Evolutionary conservation across 2,329 filamentous ascomycete species (phyloP), one percentile per base, ranked within the genome.

Genomic region (Fusarium albosuccineum): DNA sequence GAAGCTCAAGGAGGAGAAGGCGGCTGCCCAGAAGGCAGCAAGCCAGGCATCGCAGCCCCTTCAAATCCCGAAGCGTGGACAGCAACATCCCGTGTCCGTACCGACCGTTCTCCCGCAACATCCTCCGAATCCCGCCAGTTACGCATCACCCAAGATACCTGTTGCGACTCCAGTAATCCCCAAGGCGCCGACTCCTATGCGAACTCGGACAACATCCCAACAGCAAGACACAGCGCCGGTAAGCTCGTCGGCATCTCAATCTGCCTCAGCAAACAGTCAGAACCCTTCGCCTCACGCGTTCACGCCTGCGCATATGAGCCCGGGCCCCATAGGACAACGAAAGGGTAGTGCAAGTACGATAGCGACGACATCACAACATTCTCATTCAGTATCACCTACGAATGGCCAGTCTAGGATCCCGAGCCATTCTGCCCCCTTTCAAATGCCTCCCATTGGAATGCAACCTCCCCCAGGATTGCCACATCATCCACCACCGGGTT

Each of bases 151-250:
- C 8, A 92, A 93, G 75, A 87, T 95, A 51, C 82, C 91, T 29
- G 85, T 93, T 63, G 91, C 92, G 9, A 96, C 92, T 34, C 95
- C 96, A 8, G 90, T 89, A 27, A 81, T 97, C 46, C 90, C 94
- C 11, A 97, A 97, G 77, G 90, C 90, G 17, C 89, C 93, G 6
- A 94, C 92, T 11, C 92, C 94, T 9, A 91, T 89, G 67, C 91
- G 92, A 65, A 86, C 89, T 37, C 89, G 93, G 57, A 92, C 94
- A 63, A 81, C 88, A 46, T 96, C 93, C 9, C 93, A 97, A 67
- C 93, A 97, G 66, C 92, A 96, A 76, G 91, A 90, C 27, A 89
- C 89, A 9, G 88, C 90, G 74, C 83, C 87, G 8, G 87, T 88
- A 7, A 91, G 89, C 51, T 92, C 93, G 4, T 89, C 91, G 64